Percentiles rank a stretch among this genome's conserved stretches.
phyloP scores from a whole-genome alignment of 129 eudicot species.

The Lactuca saligna region DNA sequence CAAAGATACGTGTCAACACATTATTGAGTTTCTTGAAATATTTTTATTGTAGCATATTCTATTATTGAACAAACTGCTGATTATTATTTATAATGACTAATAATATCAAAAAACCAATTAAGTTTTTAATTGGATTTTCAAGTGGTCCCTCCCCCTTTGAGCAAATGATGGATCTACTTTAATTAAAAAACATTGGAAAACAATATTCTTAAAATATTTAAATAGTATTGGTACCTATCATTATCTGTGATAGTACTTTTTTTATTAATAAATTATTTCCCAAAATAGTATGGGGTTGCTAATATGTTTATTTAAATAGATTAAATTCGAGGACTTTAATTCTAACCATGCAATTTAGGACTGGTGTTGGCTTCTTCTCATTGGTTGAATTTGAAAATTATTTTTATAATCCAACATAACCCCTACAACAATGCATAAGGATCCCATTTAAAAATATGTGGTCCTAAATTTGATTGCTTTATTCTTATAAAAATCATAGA shows the following conservation, averaged over 20 bases:
- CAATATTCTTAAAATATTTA: conserved; percentile 12
- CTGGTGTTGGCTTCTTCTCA: conserved; percentile 11
- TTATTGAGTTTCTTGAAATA: too few species aligned
- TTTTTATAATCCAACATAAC: neutral
- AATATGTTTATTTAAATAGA: conserved; percentile 5
- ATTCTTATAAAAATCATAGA: neutral
- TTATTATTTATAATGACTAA: neutral
- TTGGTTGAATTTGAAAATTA: conserved; percentile 3
- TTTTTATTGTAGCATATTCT: neutral
- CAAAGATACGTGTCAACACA: neutral
- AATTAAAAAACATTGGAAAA: conserved; percentile 6
- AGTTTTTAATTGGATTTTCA: conserved; percentile 1
- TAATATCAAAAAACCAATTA: neutral
- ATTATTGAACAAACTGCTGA: neutral
- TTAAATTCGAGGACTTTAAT: conserved; percentile 1
- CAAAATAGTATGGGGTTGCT: conserved; percentile 27
- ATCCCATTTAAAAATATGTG: conserved; percentile 2
- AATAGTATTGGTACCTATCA: neutral
- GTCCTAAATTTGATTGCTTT: neutral
- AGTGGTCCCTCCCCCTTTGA: conserved; percentile 34
- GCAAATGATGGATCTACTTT: conserved; percentile 38
- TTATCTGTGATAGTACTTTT: neutral
- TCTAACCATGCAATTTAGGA: conserved; percentile 30
- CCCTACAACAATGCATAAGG: conserved; percentile 13
- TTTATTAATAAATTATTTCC: conserved; percentile 24